Evolutionary conservation across 306 rosid species (phyloP).

Genomic region (Casuarina equisetifolia): DNA sequence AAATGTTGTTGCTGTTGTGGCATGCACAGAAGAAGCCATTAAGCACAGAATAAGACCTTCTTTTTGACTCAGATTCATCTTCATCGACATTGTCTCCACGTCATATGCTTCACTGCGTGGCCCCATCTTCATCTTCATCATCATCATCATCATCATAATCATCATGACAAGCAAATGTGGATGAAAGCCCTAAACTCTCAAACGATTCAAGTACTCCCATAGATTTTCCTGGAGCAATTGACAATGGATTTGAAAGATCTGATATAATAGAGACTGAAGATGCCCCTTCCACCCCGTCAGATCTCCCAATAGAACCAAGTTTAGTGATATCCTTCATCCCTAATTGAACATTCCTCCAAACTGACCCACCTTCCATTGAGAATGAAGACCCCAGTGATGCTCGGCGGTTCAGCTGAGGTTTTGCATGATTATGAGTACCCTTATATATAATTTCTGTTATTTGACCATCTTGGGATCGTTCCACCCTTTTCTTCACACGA

Average conservation of each 20-base stretch:
- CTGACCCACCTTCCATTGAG: slow-evolving; percentile 40
- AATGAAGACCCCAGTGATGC: slow-evolving; percentile 39
- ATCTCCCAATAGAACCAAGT: slow-evolving; percentile 43
- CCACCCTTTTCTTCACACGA: slow-evolving; percentile 89
- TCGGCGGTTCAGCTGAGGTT: slow-evolving; percentile 61
- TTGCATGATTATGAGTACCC: slow-evolving; percentile 76
- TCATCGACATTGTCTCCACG: slow-evolving; percentile 53
- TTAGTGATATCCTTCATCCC: slow-evolving; percentile 38
- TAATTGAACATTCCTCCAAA: slow-evolving; percentile 53
- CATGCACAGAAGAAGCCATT: slow-evolving; percentile 5
- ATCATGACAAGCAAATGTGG: slow-evolving; percentile 56
- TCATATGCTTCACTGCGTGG: slow-evolving; percentile 43
- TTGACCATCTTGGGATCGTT: slow-evolving; percentile 85
- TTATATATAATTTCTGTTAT: slow-evolving; percentile 85
- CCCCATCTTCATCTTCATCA: slow-evolving; percentile 53
- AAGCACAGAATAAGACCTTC: slow-evolving; percentile 48
- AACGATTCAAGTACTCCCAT: slow-evolving; percentile 44
- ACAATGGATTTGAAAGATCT: slow-evolving; percentile 55
- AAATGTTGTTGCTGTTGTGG: background rate
- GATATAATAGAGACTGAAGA: slow-evolving; percentile 57
- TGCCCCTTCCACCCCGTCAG: slow-evolving; percentile 62
- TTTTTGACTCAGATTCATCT: slow-evolving; percentile 64
- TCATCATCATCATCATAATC: slow-evolving; percentile 19
- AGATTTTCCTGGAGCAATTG: slow-evolving; percentile 47
- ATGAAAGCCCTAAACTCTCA: slow-evolving; percentile 65